Conservation (phyloP, 2,329 filamentous ascomycete genomes). For the Pseudomassariella vexata region DNA sequence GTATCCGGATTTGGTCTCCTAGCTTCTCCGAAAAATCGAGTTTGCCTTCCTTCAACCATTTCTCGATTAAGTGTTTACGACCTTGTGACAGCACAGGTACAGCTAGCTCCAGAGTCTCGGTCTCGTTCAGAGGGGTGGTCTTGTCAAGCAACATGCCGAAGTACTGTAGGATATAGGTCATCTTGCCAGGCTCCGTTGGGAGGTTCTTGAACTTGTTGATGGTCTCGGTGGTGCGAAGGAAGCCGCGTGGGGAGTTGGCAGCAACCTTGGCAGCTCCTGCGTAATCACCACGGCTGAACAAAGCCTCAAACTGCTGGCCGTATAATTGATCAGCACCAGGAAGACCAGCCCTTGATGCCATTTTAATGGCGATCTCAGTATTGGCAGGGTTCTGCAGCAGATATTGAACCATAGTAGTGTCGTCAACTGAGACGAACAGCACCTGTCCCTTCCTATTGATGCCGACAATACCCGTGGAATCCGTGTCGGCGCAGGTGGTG, state of each 20-base stretch:
- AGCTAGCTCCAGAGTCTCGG: constrained; percentile 90
- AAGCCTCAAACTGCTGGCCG: constrained; percentile 83
- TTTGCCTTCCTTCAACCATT: constrained; percentile 97
- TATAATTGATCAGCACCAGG: constrained; percentile 93
- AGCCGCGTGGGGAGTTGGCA: constrained; percentile 92
- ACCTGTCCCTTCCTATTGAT: constrained; percentile 98
- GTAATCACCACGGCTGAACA: constrained; percentile 76
- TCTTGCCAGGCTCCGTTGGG: constrained; percentile 73
- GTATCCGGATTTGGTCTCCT: constrained; percentile 85
- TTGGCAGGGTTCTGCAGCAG: constrained; percentile 95
- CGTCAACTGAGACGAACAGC: constrained; percentile 87
- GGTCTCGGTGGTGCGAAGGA: constrained; percentile 88
- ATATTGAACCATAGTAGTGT: constrained; percentile 86
- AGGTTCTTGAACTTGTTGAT: constrained; percentile 91
- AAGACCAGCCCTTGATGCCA: constrained; percentile 88
- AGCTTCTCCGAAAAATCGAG: constrained; percentile 93
- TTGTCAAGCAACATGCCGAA: constrained; percentile 97
- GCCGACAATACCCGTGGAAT: constrained; percentile 82
- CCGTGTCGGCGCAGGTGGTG: constrained; percentile 78
- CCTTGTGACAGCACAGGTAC: constrained; percentile 89
- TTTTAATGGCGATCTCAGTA: constrained; percentile 86
- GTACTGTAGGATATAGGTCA: constrained; percentile 94
- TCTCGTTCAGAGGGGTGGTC: constrained; percentile 75
- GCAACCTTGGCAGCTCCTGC: constrained; percentile 90
- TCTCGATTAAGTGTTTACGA: constrained; percentile 91